Conservation (phyloP, 805 yeast species). For the Metschnikowia gelsemii region DNA sequence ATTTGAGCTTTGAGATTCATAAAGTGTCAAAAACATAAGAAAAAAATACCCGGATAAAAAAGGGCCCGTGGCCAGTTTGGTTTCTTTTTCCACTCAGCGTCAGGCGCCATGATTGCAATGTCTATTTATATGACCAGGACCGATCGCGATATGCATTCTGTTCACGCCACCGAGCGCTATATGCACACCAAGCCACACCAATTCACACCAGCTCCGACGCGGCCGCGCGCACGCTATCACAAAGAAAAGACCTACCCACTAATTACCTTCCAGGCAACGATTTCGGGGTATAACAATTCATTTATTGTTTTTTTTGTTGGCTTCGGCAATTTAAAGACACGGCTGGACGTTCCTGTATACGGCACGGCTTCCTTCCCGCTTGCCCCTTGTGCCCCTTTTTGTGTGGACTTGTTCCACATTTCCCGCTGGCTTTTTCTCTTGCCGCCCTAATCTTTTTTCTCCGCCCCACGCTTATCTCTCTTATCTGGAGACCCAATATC, state of each 20-base stretch:
- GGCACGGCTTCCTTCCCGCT: not conserved
- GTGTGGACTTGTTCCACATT: not conserved
- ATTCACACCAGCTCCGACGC: not conserved
- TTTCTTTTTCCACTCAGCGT: too few species aligned
- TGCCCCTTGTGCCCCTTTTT: not conserved
- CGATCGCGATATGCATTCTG: too few species aligned
- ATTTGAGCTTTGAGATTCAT: too few species aligned
- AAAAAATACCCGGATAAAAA: not conserved
- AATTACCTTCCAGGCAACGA: too few species aligned
- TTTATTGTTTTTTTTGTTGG: too few species aligned
- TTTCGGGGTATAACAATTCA: too few species aligned
- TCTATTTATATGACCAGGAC: too few species aligned
- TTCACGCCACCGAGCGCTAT: too few species aligned
- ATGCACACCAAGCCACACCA: constrained; percentile 6
- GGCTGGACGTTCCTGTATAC: not conserved
- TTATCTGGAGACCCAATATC: constrained; percentile 8
- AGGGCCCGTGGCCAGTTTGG: too few species aligned
- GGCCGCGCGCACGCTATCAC: constrained; percentile 3
- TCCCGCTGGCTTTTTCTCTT: not conserved
- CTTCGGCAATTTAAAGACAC: too few species aligned
- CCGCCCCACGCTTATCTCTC: constrained; percentile 13
- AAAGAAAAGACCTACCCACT: not conserved
- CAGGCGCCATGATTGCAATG: too few species aligned
- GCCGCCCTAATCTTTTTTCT: not conserved
- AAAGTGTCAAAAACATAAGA: not conserved